These are phyloP conservation scores for Candida broadrunensis DNA, from an alignment of 805 yeast genomes.

Conservation along the genomic window DNA sequence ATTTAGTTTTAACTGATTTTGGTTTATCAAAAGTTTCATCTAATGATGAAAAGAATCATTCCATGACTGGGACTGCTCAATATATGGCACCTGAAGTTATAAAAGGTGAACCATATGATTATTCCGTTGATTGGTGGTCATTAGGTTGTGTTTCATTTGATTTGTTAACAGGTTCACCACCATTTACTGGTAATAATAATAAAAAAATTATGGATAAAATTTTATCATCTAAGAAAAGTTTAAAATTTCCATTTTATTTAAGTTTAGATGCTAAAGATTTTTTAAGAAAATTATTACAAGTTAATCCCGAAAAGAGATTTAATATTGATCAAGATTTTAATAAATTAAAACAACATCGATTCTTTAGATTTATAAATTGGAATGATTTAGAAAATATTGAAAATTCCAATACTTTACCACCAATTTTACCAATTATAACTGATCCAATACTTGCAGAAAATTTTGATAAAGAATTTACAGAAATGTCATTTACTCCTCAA, in stretches of 20 bases:
- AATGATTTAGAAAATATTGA: constrained; percentile 23
- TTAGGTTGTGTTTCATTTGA: constrained; percentile 44
- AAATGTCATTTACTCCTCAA: constrained; percentile 36
- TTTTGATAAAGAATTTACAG: constrained; percentile 41
- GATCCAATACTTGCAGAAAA: constrained; percentile 45
- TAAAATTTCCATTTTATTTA: constrained; percentile 39
- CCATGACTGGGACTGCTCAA: constrained; percentile 45
- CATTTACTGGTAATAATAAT: constrained; percentile 42
- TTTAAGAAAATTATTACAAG: constrained; percentile 33
- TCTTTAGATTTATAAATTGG: constrained; percentile 40
- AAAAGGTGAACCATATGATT: constrained; percentile 38
- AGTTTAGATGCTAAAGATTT: constrained; percentile 42
- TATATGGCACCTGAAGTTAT: constrained; percentile 49
- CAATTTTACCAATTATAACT: constrained; percentile 41
- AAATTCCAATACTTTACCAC: constrained; percentile 24
- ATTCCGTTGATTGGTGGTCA: constrained; percentile 48
- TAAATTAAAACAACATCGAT: constrained; percentile 31
- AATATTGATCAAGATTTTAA: constrained; percentile 35
- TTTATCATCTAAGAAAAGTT: constrained; percentile 22
- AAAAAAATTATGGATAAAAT: constrained; percentile 39
- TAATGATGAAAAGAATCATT: constrained; percentile 17
- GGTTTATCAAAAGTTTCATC: constrained; percentile 39
- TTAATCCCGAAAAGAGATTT: constrained; percentile 34
- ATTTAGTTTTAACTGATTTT: constrained; percentile 43
- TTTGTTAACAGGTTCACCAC: constrained; percentile 43